Conservation (phyloP, 1,139 yeast species). For the Hemisphaericaspora xylanilytica region DNA sequence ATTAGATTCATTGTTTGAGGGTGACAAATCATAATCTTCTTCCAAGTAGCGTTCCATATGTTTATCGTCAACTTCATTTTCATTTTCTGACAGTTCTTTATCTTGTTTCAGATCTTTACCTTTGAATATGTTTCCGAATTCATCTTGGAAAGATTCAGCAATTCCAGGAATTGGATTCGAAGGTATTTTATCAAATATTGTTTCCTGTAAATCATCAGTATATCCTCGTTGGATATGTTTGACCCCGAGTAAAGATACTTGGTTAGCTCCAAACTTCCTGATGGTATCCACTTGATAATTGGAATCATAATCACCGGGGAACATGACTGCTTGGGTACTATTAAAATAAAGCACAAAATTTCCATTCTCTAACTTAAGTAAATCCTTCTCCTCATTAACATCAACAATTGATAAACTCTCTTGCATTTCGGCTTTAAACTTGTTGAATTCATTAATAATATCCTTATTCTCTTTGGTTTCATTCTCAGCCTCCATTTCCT, state of each 20-base stretch:
- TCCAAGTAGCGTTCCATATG: slow-evolving; percentile 48
- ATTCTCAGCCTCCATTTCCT: slow-evolving; percentile 13
- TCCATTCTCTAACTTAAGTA: slow-evolving; percentile 30
- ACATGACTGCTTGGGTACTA: slow-evolving; percentile 34
- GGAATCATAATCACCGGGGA: slow-evolving; percentile 35
- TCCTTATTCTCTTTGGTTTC: slow-evolving; percentile 16
- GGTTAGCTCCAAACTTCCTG: slow-evolving; percentile 34
- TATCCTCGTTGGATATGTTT: slow-evolving; percentile 40
- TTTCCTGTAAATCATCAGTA: slow-evolving; percentile 27
- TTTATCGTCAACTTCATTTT: slow-evolving; percentile 20
- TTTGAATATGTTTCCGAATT: slow-evolving; percentile 23
- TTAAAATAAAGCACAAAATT: slow-evolving; percentile 33
- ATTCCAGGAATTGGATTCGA: slow-evolving; percentile 28
- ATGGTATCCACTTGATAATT: slow-evolving; percentile 39
- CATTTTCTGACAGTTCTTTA: slow-evolving; percentile 11
- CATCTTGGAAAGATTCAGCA: slow-evolving; percentile 32
- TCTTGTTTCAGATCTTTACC: slow-evolving; percentile 11
- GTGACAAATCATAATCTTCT: slow-evolving; percentile 48
- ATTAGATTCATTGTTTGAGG: slow-evolving; percentile 29
- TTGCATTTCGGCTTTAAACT: slow-evolving; percentile 9
- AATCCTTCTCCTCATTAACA: slow-evolving; percentile 27
- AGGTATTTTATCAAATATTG: slow-evolving; percentile 30
- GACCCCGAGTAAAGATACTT: slow-evolving; percentile 35
- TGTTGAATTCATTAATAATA: slow-evolving; percentile 23
- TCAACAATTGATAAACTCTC: slow-evolving; percentile 13